phyloP scores from a whole-genome alignment of 2,329 filamentous ascomycete genomes.

The Aspergillus sp. region DNA sequence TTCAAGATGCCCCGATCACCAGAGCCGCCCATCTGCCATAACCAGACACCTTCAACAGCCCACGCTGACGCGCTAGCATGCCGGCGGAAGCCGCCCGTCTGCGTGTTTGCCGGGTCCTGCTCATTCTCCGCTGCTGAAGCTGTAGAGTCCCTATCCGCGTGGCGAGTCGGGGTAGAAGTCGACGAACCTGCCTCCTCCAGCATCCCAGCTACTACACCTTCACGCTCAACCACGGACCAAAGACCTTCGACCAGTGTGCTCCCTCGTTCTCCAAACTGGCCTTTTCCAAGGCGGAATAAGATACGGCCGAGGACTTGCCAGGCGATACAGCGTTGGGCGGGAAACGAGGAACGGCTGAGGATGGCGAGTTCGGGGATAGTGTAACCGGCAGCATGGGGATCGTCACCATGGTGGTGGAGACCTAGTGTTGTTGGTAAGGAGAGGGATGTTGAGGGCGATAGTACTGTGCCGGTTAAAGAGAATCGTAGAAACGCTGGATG shows the following conservation, averaged over 20 bases:
- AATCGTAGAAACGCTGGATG: conserved; percentile 75
- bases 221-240: conserved; percentile 78
- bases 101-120: not conserved
- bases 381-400: conserved; percentile 91
- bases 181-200: conserved; percentile 70
- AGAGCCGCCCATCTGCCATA: conserved; percentile 72
- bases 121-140: conserved; percentile 10
- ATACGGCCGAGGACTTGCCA: conserved; percentile 88
- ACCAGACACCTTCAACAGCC: conserved; percentile 86
- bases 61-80: conserved; percentile 81
- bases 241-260: conserved; percentile 70
- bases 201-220: conserved; percentile 73
- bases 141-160: conserved; percentile 40
- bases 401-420: conserved; percentile 89
- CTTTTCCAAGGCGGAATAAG: conserved; percentile 76
- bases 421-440: conserved; percentile 74
- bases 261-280: conserved; percentile 64
- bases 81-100: conserved; percentile 37
- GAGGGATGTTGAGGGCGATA: conserved; percentile 74
- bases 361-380: conserved; percentile 83
- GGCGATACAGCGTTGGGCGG: conserved; percentile 84
- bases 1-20: conserved; percentile 43
- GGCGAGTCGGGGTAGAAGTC: conserved; percentile 21
- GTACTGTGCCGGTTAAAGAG: conserved; percentile 76
- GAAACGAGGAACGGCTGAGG: conserved; percentile 75